Conservation (phyloP, 1,284 basidiomycete species). For the Phylloporus gajari region DNA sequence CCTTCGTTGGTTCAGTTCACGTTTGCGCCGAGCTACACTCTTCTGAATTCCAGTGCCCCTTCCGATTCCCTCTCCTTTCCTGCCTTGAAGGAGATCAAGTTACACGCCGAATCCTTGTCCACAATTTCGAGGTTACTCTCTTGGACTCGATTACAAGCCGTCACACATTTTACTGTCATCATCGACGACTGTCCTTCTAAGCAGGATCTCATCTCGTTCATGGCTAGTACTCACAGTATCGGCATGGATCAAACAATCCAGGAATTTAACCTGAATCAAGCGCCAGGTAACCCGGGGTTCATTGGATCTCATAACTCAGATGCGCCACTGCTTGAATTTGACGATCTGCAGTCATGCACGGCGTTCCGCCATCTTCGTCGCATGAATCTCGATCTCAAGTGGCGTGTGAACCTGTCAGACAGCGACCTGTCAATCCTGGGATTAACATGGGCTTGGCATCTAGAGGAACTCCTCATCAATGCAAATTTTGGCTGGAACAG, state of each 20-base stretch:
- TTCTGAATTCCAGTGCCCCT: too few species aligned
- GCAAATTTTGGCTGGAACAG: neutral
- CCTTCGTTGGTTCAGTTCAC: too few species aligned
- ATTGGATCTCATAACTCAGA: neutral
- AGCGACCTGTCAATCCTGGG: neutral
- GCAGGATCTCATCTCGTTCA: neutral
- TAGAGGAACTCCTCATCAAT: neutral
- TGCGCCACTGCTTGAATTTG: neutral
- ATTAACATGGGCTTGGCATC: neutral
- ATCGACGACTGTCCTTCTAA: neutral
- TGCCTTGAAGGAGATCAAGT: too few species aligned
- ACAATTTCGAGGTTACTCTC: too few species aligned
- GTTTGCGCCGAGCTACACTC: too few species aligned
- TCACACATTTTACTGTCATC: too few species aligned
- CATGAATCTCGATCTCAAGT: neutral
- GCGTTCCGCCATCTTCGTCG: slow-evolving; percentile 2
- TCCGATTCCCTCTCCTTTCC: too few species aligned
- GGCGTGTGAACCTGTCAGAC: neutral
- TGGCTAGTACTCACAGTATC: neutral
- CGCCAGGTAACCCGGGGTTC: too few species aligned
- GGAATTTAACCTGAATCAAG: neutral
- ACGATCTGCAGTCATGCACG: neutral
- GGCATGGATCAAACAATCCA: neutral
- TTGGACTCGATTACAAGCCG: too few species aligned
- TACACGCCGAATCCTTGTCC: too few species aligned